A percentile compares a stretch with the other conserved stretches of the same genome.
Conservation (phyloP, 2,329 filamentous ascomycete genomes). For the Lecanicillium sp. region DNA sequence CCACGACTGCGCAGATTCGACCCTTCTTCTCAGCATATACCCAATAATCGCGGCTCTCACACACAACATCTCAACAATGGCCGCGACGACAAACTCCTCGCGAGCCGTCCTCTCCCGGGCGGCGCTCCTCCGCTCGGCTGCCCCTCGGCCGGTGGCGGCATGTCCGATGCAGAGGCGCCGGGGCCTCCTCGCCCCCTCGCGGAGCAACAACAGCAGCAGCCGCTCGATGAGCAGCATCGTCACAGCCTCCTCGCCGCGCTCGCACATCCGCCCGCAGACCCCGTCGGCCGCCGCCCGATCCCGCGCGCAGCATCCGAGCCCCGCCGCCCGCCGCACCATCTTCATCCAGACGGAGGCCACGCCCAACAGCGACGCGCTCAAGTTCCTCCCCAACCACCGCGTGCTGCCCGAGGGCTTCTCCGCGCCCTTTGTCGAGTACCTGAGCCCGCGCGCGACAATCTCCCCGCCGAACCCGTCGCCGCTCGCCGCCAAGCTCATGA, state of each 20-base stretch:
- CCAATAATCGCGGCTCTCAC: no score
- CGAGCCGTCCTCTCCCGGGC: constrained; percentile 6
- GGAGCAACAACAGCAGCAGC: background rate
- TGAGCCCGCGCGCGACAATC: constrained; percentile 81
- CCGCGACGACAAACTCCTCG: constrained; percentile 5
- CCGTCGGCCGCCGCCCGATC: constrained; percentile 17
- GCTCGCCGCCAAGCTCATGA: constrained; percentile 83
- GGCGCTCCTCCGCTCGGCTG: constrained; percentile 13
- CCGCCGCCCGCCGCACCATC: constrained; percentile 55
- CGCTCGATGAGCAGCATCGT: constrained; percentile 9
- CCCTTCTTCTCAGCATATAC: no score
- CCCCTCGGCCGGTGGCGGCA: constrained; percentile 12
- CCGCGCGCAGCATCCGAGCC: constrained; percentile 16
- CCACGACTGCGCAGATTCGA: no score
- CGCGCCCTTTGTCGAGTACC: constrained; percentile 83
- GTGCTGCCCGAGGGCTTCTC: constrained; percentile 70
- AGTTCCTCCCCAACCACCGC: constrained; percentile 87
- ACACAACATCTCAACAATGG: constrained; percentile 5
- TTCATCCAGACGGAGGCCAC: constrained; percentile 97
- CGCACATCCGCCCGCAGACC: constrained; percentile 5
- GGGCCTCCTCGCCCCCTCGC: constrained; percentile 8
- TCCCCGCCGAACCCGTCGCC: constrained; percentile 85
- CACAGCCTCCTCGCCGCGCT: background rate
- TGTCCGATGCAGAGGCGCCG: constrained; percentile 14
- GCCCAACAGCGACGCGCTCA: constrained; percentile 90